Evolutionary conservation across 2,329 filamentous ascomycete genomes (phyloP), one percentile per base, ranked within the genome.

Genomic region (Alternaria triticimaculans): DNA sequence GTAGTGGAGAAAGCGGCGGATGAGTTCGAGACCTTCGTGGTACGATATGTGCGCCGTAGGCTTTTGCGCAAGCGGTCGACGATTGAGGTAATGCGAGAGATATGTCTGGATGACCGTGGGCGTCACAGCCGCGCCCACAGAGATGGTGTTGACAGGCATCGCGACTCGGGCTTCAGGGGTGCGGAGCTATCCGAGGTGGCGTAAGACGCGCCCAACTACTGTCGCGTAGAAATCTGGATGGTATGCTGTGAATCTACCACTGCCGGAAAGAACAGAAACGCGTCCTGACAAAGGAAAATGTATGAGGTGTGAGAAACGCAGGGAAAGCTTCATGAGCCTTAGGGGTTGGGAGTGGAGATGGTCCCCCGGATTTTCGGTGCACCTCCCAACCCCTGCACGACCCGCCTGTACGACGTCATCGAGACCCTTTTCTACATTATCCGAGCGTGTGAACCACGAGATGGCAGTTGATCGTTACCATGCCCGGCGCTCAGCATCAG

Each of bases 1-100:
- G 80, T 94, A 96, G 45, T 87, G 81, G 37, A 99, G 87, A 80
- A 99, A 98, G 37, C 90, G 88, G 54, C 94, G 92, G 72, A 98
- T 91, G 55, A 99, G 86, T 68, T 93, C 89, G 14, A 99, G 86
- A 41, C 94, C 95, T 82, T 97, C 92, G 77, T 98, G 92, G 82
- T 99, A 99, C 57, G 94, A 94, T 60, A 99, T 89, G 78, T 97
- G 93, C 1, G 92, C 92, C 1, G 93, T 97, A 1, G 95, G 95
- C 67, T 94, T 94, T 68, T 94, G 85, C 65, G 87, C 89, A 28
- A 91, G 85, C 2, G 89, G 87, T 74, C 91, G 92, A 68, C 92
- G 90, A 74, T 97, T 91, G 64, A 97, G 84, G 80, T 96, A 97
- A 91, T 98, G 96, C 62, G 90, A 90, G 72, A 98, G 85, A 67